Evolutionary conservation across 2,329 filamentous ascomycete species (phyloP).

Genomic region (Aspergillus brasiliensis): DNA sequence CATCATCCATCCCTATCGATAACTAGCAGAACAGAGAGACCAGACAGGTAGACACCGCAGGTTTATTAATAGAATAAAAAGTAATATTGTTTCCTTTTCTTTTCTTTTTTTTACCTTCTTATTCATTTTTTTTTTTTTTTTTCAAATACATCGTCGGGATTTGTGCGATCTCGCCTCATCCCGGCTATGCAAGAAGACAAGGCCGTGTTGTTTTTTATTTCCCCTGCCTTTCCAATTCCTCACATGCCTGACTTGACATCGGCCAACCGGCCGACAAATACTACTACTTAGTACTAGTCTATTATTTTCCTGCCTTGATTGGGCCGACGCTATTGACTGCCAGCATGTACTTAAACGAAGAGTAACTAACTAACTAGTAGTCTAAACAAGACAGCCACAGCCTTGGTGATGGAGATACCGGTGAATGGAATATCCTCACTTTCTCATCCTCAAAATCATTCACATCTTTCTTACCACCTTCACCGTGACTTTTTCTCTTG

Average conservation of each 20-base stretch:
- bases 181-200: not conserved
- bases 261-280: not conserved
- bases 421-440: no score
- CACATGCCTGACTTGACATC: slow-evolving; percentile 4
- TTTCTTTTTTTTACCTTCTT: slow-evolving; percentile 1
- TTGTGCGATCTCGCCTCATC: slow-evolving; percentile 2
- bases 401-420: not conserved
- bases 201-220: not conserved
- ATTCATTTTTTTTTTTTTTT: not conserved
- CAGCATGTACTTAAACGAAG: not conserved
- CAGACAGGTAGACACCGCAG: not conserved
- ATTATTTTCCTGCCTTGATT: slow-evolving; percentile 2
- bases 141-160: not conserved
- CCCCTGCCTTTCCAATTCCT: not conserved
- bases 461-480: no score
- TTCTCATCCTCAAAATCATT: no score
- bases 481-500: not conserved
- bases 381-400: not conserved
- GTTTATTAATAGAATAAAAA: slow-evolving; percentile 6
- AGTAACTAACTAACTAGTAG: no score
- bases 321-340: slow-evolving; percentile 4
- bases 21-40: not conserved
- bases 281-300: not conserved
- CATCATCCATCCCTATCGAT: not conserved
- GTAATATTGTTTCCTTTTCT: not conserved